Conservation (phyloP, 2,329 filamentous ascomycete species). For the Gliomastix tumulicola region DNA sequence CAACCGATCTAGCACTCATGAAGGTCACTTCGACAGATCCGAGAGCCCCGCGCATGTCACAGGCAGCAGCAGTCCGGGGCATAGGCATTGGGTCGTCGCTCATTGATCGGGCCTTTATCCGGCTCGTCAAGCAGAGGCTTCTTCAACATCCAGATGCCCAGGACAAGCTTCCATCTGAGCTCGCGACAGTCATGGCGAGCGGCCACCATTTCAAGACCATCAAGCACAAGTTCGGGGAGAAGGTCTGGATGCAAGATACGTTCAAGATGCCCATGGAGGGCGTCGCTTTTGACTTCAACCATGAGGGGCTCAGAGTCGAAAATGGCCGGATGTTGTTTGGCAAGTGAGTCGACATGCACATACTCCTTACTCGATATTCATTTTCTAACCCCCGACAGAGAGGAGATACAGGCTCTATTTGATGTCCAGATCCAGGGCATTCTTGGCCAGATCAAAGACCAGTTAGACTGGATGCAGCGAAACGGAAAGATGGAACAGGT, state of each 20-base stretch:
- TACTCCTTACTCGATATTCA: too few relatives aligned
- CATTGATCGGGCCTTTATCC: conserved; percentile 35
- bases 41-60: conserved; percentile 18
- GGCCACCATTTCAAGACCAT: conserved; percentile 28
- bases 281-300: conserved; percentile 28
- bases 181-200: conserved; percentile 25
- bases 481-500: conserved; percentile 23
- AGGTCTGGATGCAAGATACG: conserved; percentile 27
- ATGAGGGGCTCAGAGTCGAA: conserved; percentile 27
- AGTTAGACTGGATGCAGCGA: conserved; percentile 28
- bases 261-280: conserved; percentile 36
- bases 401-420: conserved; percentile 35
- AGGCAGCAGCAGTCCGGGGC: conserved; percentile 31
- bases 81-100: conserved; percentile 36
- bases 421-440: conserved; percentile 32
- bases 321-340: conserved; percentile 30
- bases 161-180: conserved; percentile 24
- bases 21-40: conserved; percentile 22
- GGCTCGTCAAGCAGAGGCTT: conserved; percentile 28
- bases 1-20: conserved; percentile 37
- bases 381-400: conserved; percentile 15
- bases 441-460: conserved; percentile 26
- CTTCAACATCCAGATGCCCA: conserved; percentile 24
- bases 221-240: conserved; percentile 36
- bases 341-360: conserved; percentile 23